These are phyloP conservation scores for Cordyceps militaris DNA, from an alignment of 2,329 filamentous ascomycete species.

Conservation along the genomic window DNA sequence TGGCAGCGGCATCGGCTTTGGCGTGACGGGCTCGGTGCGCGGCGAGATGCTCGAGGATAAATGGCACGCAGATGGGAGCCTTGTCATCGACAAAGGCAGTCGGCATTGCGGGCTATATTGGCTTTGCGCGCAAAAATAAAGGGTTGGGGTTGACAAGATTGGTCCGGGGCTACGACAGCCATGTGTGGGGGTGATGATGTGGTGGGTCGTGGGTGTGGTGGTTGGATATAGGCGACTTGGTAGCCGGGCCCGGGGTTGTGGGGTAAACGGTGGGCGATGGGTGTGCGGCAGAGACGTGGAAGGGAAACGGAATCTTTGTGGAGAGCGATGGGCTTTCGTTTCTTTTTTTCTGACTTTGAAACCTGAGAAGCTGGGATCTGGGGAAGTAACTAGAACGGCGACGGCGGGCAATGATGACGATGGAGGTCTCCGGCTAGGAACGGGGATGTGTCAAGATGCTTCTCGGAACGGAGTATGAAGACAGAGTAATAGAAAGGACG, in stretches of 20 bases:
- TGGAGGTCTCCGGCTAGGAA: background rate
- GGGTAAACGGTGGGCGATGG: background rate
- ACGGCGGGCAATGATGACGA: background rate
- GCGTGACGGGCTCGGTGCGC: constrained; percentile 34
- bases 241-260: constrained; percentile 1
- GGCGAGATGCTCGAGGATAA: constrained; percentile 58
- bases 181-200: constrained; percentile 2
- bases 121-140: background rate
- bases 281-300: background rate
- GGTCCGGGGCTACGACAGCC: background rate
- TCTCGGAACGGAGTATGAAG: too few relatives aligned
- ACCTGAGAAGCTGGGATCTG: background rate
- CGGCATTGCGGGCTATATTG: constrained; percentile 6
- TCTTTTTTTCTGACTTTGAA: background rate
- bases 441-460: too few relatives aligned
- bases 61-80: constrained; percentile 68
- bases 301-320: background rate
- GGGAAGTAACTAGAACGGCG: background rate
- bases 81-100: constrained; percentile 64
- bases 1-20: background rate
- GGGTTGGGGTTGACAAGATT: background rate
- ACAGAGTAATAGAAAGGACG: background rate
- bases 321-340: background rate
- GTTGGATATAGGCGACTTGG: constrained; percentile 11
- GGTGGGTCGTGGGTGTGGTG: background rate